Base-by-base conservation (phyloP, 768 basidiomycete genomes). In the Tylopilus sp. region DNA sequence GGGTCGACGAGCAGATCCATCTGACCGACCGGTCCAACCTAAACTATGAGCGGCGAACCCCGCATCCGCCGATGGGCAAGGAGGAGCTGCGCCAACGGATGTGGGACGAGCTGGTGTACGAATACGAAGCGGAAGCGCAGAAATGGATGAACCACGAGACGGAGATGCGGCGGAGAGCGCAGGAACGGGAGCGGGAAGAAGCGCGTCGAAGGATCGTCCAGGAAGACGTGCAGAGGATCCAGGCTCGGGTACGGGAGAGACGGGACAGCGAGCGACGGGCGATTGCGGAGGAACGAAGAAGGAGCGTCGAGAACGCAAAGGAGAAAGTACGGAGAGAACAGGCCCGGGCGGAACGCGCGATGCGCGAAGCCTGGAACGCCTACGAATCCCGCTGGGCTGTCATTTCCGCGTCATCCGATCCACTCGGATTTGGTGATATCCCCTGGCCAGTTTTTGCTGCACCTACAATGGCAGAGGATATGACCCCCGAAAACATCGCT, bases 351-450 rank as follows among this genome's bases (percentile, higher is more conserved):
- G 79, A 78, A 26, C 77, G 76, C 59, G 71, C 71, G 31, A 72
- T 79, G 17, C 54, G 74, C 8, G 77, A 83, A 33, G 82, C 82
- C 6, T 89, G 87, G 87, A 60, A 69, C 43, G 67, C 60, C 45
- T 87, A 92, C 70, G 87, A 92, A 67, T 67, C 71, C 31, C 76
- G 79, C 52, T 92, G 89, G 89, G 61, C 70, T n/a, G 68, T 69
- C 53, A 64, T 89, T 54, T 59, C 68, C 26, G 63, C 69, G 9
- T 74, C 78, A n/a, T 65, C 76, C 14, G 78, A 77, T 42, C 58
- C 68, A 21, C 72, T 90, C 41, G 69, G 71, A 0, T 90, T 92
- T 73, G 68, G 73, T 37, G 75, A 74, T 42, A 80, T 89, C 44
- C 89, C 89, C 11, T 92, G 89, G 90, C 89, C 89, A 30, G 58